Evolutionary conservation across 2,329 filamentous ascomycete species (phyloP).

Genomic region (Fusarium sp.): DNA sequence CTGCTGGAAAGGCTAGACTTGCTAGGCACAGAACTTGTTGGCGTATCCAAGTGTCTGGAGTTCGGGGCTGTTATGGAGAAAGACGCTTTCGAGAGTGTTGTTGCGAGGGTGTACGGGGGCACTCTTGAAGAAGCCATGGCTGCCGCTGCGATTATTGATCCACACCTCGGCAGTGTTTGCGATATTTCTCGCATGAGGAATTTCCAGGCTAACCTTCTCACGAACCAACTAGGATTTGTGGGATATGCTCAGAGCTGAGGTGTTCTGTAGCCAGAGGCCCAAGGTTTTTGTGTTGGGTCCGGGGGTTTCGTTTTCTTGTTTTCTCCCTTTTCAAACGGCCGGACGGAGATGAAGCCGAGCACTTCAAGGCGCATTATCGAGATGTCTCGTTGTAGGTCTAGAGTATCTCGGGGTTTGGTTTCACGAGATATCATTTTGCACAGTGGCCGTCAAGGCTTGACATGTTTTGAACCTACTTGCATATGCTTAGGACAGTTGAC

Average conservation of each 20-base stretch:
- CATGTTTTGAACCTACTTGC: neutral
- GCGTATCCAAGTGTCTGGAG: conserved; percentile 56
- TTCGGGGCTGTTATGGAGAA: conserved; percentile 60
- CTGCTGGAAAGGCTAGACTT: conserved; percentile 51
- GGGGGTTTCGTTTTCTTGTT: neutral
- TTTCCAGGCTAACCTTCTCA: neutral
- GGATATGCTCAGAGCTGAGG: conserved; percentile 23
- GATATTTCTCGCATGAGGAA: neutral
- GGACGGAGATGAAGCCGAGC: neutral
- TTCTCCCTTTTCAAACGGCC: neutral
- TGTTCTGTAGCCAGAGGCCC: neutral
- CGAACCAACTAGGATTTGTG: conserved; percentile 1
- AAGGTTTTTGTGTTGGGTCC: neutral
- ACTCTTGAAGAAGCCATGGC: conserved; percentile 32
- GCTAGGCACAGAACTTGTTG: conserved; percentile 54
- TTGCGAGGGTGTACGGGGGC: conserved; percentile 51
- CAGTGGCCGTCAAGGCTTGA: neutral
- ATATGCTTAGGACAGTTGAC: neutral
- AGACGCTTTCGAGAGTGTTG: conserved; percentile 57
- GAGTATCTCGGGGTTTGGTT: neutral
- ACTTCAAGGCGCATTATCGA: neutral
- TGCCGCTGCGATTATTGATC: conserved; percentile 3
- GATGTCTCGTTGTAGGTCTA: neutral
- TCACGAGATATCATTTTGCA: neutral
- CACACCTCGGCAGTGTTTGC: neutral